phyloP scores from a whole-genome alignment of 2,329 filamentous ascomycete genomes.

The Diaporthe sp. region DNA sequence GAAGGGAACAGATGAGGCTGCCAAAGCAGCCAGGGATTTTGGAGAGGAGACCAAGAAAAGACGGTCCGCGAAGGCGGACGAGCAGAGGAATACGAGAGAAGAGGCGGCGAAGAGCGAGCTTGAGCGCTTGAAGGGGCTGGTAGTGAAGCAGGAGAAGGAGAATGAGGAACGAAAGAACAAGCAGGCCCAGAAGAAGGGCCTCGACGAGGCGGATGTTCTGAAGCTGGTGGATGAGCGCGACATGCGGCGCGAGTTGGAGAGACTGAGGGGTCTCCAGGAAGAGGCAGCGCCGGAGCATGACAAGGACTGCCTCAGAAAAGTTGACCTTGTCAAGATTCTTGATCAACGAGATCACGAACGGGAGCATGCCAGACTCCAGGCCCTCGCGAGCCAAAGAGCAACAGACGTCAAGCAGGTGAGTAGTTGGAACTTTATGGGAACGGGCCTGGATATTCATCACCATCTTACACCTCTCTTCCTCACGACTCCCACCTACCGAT shows the following conservation, averaged over 20 bases:
- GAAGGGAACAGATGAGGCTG: slow-evolving; percentile 13
- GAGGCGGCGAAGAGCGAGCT: slow-evolving; percentile 19
- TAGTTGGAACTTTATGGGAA: background rate
- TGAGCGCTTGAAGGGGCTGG: slow-evolving; percentile 12
- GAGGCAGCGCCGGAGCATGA: background rate
- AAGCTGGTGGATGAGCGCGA: slow-evolving; percentile 28
- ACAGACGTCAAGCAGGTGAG: slow-evolving; percentile 20
- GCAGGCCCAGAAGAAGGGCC: background rate
- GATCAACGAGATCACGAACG: slow-evolving; percentile 16
- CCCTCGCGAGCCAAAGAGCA: background rate
- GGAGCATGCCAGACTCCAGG: slow-evolving; percentile 20
- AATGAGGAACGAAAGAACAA: slow-evolving; percentile 13
- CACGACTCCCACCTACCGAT: background rate
- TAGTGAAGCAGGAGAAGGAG: slow-evolving; percentile 1
- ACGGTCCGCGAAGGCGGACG: slow-evolving; percentile 14
- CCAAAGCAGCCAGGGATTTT: background rate
- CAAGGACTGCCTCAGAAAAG: background rate
- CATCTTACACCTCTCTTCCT: too few relatives aligned
- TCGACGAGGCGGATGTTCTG: slow-evolving; percentile 2
- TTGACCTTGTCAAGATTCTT: background rate
- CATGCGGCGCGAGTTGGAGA: slow-evolving; percentile 1
- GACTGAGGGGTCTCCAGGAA: background rate
- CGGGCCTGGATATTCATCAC: too few relatives aligned
- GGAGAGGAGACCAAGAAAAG: slow-evolving; percentile 22
- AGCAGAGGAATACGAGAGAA: slow-evolving; percentile 3